Evolutionary conservation across 768 basidiomycete genomes (phyloP).

Genomic region (Galerina sulciceps): DNA sequence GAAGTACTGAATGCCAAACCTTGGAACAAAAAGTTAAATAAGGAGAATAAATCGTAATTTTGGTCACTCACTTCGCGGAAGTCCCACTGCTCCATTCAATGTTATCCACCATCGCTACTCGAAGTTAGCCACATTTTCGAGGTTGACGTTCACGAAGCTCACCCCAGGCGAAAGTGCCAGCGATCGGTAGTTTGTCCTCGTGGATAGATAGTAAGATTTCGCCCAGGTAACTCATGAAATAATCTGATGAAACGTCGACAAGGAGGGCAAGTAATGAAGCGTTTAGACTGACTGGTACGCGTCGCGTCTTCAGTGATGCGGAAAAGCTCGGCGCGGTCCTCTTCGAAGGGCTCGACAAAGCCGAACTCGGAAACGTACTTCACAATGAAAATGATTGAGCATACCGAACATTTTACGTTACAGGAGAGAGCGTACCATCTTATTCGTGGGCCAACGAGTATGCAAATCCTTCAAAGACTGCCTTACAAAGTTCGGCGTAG

Average conservation of each 20-base stretch:
- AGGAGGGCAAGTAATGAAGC: not conserved
- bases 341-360: slow-evolving; percentile 53
- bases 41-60: too few species aligned
- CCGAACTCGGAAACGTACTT: slow-evolving; percentile 58
- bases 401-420: not conserved
- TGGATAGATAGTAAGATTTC: slow-evolving; percentile 53
- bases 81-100: slow-evolving; percentile 48
- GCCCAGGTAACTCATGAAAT: slow-evolving; percentile 56
- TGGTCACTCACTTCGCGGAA: slow-evolving; percentile 36
- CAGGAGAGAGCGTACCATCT: slow-evolving; percentile 38
- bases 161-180: slow-evolving; percentile 54
- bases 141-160: not conserved
- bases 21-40: slow-evolving; percentile 12
- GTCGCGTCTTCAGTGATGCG: slow-evolving; percentile 48
- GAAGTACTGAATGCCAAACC: slow-evolving; percentile 58
- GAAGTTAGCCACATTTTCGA: not conserved
- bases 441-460: slow-evolving; percentile 47
- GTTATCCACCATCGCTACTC: slow-evolving; percentile 49
- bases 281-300: slow-evolving; percentile 39
- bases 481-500: slow-evolving; percentile 45
- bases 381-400: not conserved
- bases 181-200: slow-evolving; percentile 51
- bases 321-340: slow-evolving; percentile 42
- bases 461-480: slow-evolving; percentile 37
- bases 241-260: slow-evolving; percentile 32